phyloP scores from a whole-genome alignment of 176 grass and related monocot species.

The Aegilops bicornis region DNA sequence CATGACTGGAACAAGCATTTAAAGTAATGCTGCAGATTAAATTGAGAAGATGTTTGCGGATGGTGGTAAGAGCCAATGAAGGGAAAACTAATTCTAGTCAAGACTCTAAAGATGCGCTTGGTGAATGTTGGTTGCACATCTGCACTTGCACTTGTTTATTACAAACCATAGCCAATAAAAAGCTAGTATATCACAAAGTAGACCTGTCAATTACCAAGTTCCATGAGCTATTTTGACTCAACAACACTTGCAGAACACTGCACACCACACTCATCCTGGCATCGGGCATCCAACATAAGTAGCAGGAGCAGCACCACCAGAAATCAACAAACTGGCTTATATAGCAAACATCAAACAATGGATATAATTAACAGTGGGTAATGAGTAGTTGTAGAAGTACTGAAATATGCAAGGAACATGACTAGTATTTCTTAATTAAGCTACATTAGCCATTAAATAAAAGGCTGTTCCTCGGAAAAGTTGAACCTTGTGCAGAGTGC shows the following conservation, averaged over 20 bases:
- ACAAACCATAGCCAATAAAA: neutral
- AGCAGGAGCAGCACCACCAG: neutral
- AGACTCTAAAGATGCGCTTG: neutral
- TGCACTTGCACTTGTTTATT: neutral
- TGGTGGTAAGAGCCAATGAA: neutral
- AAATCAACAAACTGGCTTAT: neutral
- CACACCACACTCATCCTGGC: no score
- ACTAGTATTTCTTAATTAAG: neutral
- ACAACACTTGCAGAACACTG: neutral
- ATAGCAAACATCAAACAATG: neutral
- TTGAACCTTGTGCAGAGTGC: constrained; percentile 8
- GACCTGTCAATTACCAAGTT: neutral
- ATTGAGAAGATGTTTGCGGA: neutral
- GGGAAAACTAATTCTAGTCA: neutral
- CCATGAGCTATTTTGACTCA: neutral
- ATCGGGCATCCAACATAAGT: neutral
- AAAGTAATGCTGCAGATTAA: neutral
- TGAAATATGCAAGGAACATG: constrained; percentile 4
- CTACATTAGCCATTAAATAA: neutral
- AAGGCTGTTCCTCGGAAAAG: neutral
- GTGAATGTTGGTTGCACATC: neutral
- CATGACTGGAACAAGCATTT: neutral
- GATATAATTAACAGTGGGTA: neutral
- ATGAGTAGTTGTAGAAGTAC: neutral
- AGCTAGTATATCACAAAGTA: neutral